Base-by-base conservation (phyloP, 169 alveolate species). In the Eimeria acervulina region DNA sequence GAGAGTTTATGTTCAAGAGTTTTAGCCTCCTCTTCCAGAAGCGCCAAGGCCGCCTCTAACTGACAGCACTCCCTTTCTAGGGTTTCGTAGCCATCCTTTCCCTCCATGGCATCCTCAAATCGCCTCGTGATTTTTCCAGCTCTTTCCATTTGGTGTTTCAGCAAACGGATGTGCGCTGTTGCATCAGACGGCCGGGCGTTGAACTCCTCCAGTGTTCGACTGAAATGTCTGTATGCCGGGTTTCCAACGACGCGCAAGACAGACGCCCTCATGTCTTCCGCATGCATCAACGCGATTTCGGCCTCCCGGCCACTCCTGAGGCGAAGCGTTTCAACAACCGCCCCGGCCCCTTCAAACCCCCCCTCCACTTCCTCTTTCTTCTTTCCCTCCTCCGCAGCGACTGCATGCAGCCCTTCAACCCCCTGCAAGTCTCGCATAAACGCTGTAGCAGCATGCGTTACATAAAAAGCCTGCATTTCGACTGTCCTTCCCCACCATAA, bases 401-500 rank as follows among this genome's bases (percentile, higher is more conserved):
- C 85, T 8, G n/a, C 85, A 74, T 74, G 55, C 61, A 74, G 61
- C 61, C 26, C 26, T 33, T 74, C 85, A 7, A 42, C 85, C 85
- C 85, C 52, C 23, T 36, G 38, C 36, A 84, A 68, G 17, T 84
- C 92, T 4, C 55, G 55, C 52, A 15, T 28, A n/a, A 84, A 84
- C 13, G 59, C 33, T 38, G 33, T 38, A 33, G 63, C 92, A 10
- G 92, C 92, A 4, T 33, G 78, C 21, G 33, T 44, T 40, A 17
- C 59, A 59, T 84, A 21, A 36, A 52, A 52, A 10, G 72, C 85
- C 31, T 80, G 72, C 85, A 78, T 61, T 44, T 61, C 96, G 36
- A 42, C 93, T 47, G 85, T 55, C 70, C 96, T 90, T n/a, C 96
- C 96, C 74, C 74, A 44, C 96, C 96, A 93, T 21, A 93, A 93